phyloP scores from a whole-genome alignment of 108 stramenopile genomes.

The Cyclotella baltica region DNA sequence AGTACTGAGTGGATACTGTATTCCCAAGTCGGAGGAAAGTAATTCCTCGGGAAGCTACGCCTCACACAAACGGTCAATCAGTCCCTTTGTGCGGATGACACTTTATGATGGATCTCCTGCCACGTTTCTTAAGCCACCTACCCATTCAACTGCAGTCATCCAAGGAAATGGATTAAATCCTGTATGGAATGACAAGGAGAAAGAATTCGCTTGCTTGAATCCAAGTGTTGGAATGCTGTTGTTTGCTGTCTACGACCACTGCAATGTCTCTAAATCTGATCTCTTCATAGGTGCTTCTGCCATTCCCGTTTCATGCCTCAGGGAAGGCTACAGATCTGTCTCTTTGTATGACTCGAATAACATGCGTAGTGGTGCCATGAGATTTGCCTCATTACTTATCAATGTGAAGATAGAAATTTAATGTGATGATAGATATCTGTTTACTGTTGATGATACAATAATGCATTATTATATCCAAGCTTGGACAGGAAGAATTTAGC shows the following conservation, averaged over 20 bases:
- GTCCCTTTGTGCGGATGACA: slow-evolving; percentile 72
- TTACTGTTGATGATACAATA: too few species aligned
- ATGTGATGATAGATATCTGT: neutral
- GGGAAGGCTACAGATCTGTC: slow-evolving; percentile 81
- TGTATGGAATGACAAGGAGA: slow-evolving; percentile 81
- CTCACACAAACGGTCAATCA: slow-evolving; percentile 35
- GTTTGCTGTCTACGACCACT: slow-evolving; percentile 75
- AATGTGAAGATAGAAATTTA: slow-evolving; percentile 33
- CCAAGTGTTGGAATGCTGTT: slow-evolving; percentile 77
- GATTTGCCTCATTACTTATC: slow-evolving; percentile 76
- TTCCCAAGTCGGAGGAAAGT: slow-evolving; percentile 62
- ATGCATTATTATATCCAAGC: too few species aligned
- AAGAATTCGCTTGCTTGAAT: slow-evolving; percentile 60
- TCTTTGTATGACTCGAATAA: slow-evolving; percentile 74
- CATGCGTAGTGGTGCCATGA: slow-evolving; percentile 69
- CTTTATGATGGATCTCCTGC: slow-evolving; percentile 71
- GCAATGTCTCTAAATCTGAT: slow-evolving; percentile 55
- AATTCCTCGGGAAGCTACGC: slow-evolving; percentile 5
- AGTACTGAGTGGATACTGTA: slow-evolving; percentile 74
- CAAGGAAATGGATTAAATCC: slow-evolving; percentile 92
- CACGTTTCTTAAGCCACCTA: slow-evolving; percentile 47
- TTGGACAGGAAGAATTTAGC: too few species aligned
- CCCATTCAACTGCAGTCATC: slow-evolving; percentile 60
- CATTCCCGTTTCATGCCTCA: slow-evolving; percentile 71
- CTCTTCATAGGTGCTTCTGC: slow-evolving; percentile 78